Percentiles rank a stretch among this genome's conserved stretches.
Evolutionary conservation across 2,329 filamentous ascomycete genomes (phyloP).

Genomic region (Lizonia empirigonia): DNA sequence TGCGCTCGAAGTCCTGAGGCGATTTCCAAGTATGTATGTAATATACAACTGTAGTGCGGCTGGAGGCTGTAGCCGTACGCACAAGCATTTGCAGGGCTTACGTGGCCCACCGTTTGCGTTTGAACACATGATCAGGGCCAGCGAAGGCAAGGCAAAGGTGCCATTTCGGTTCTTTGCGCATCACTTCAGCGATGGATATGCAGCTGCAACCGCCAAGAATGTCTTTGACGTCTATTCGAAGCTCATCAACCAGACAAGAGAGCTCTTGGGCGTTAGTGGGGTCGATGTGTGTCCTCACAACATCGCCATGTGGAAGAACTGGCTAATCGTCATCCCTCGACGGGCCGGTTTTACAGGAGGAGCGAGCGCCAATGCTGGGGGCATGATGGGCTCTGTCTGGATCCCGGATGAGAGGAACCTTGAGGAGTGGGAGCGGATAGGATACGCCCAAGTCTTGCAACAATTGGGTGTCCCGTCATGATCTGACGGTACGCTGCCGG

Average conservation of each 20-base stretch:
- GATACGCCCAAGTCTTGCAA: conserved; percentile 44
- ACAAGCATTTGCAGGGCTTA: conserved; percentile 58
- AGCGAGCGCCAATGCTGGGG: conserved; percentile 53
- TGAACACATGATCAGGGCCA: conserved; percentile 33
- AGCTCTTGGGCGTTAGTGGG: conserved; percentile 13
- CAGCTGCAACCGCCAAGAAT: conserved; percentile 11
- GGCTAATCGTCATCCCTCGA: conserved; percentile 57
- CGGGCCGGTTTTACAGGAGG: conserved; percentile 43
- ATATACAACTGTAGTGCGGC: conserved; percentile 57
- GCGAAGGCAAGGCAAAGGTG: conserved; percentile 24
- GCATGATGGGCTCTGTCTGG: conserved; percentile 57
- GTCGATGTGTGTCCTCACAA: conserved; percentile 53
- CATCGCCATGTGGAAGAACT: conserved; percentile 51
- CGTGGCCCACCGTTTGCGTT: conserved; percentile 40
- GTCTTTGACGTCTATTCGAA: conserved; percentile 26
- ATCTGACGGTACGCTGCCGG: too few species aligned
- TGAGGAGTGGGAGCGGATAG: conserved; percentile 48
- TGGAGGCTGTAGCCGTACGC: conserved; percentile 55
- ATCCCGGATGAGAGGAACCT: conserved; percentile 43
- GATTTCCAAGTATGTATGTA: conserved; percentile 43
- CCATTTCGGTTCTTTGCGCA: conserved; percentile 48
- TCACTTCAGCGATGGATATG: conserved; percentile 32
- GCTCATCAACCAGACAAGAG: conserved; percentile 24
- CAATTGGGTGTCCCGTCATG: conserved; percentile 45
- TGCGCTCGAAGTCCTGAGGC: conserved; percentile 42